Base-by-base conservation (phyloP, 495 filamentous ascomycete species). In the Rhypophila decipiens region DNA sequence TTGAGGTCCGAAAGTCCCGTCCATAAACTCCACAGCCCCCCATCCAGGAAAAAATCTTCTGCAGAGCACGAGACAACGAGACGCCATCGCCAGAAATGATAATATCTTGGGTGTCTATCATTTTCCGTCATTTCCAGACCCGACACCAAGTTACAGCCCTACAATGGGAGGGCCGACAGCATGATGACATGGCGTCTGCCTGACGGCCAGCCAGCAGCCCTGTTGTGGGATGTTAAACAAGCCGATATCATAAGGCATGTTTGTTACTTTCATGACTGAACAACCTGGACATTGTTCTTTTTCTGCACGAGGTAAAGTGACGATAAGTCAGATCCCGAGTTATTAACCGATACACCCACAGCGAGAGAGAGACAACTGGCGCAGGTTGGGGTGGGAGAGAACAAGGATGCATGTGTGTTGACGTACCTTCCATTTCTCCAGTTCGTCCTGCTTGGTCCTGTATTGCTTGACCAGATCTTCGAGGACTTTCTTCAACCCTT, bases 271-370 rank as follows among this genome's bases (percentile, higher is more conserved):
- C 64, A 71, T 71, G 72, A 86, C 66, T 93, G 87, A 44, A 98
- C 90, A 50, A 98, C 88, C 66, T 96, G 91, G 46, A 98, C 80
- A 60, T 96, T 96, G 71, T 98, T 95, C 83, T 96, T 96, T 65
- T 96, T 96, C 93, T 97, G 62, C 59, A 59, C 21, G 8, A 45
- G 43, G 43, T 7, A 31, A 31, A 31, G 13, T 7, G 13, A 31
- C 27, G n/a, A 31, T 31, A 13, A 31, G 59, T 58, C 39, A 60
- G 52, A 43, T 40, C 44, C 56, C n/a, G n/a, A n/a, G n/a, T n/a
- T n/a, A n/a, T n/a, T n/a, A n/a, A n/a, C n/a, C n/a, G n/a, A n/a
- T n/a, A n/a, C n/a, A n/a, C n/a, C n/a, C n/a, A n/a, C n/a, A n/a
- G n/a, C n/a, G n/a, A n/a, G n/a, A n/a, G n/a, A n/a, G n/a, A n/a